phyloP scores from a whole-genome alignment of 352 stramenopile species.

The Phytopythium sindhum region DNA sequence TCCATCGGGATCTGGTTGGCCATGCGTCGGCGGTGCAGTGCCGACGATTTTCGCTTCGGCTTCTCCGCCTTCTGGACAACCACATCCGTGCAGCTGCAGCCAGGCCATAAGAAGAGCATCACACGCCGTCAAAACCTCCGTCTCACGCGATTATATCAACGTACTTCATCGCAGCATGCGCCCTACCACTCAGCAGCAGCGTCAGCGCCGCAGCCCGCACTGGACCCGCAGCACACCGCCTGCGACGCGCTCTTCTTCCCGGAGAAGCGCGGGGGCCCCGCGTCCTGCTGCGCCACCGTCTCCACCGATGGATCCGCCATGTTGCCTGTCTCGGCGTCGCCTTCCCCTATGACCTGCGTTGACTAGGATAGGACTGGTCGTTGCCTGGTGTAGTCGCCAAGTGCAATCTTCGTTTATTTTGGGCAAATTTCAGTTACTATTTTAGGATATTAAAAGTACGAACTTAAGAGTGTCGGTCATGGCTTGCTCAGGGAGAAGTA shows the following conservation, averaged over 20 bases:
- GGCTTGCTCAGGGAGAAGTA: background rate
- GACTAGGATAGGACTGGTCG: too few relatives aligned
- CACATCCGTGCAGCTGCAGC: constrained; percentile 19
- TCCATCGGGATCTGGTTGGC: constrained; percentile 88
- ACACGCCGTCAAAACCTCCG: background rate
- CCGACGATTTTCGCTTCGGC: constrained; percentile 60
- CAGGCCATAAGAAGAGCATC: background rate
- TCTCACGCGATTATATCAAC: background rate
- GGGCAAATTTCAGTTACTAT: background rate
- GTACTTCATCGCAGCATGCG: too few relatives aligned
- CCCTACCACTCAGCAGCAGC: background rate
- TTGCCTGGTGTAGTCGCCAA: background rate
- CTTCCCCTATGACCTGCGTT: background rate
- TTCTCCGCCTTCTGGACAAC: constrained; percentile 24
- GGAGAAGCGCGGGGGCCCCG: constrained; percentile 54
- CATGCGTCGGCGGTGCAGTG: constrained; percentile 61
- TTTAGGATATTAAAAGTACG: background rate
- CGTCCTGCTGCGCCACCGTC: background rate
- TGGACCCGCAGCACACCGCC: background rate
- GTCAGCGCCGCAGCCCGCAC: background rate
- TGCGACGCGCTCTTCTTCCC: constrained; percentile 23
- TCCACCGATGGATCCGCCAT: constrained; percentile 3
- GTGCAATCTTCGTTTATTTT: background rate
- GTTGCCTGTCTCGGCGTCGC: background rate
- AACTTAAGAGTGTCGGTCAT: background rate